Conservation (phyloP, 352 stramenopile genomes). For the Phytophthora brassicae region DNA sequence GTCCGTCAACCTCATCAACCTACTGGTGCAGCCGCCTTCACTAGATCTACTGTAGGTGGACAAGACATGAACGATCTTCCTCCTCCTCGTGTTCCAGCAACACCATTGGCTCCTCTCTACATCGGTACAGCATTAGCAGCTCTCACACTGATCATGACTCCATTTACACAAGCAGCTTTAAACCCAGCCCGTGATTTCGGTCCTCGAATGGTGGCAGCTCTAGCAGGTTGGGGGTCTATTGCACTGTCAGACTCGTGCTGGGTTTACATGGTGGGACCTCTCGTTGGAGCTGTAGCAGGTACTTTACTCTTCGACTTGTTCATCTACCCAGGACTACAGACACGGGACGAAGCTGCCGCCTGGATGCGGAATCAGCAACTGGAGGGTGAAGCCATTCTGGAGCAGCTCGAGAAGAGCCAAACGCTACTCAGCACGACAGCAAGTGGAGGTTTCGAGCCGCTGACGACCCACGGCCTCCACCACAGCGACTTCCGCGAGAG, state of each 20-base stretch:
- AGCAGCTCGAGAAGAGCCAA: slow-evolving; percentile 37
- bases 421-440: slow-evolving; percentile 24
- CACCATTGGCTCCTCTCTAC: slow-evolving; percentile 39
- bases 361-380: slow-evolving; percentile 36
- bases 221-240: slow-evolving; percentile 57
- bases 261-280: slow-evolving; percentile 67
- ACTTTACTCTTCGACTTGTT: slow-evolving; percentile 56
- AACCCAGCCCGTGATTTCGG: slow-evolving; percentile 84
- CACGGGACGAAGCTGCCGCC: slow-evolving; percentile 23
- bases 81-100: slow-evolving; percentile 11
- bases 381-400: slow-evolving; percentile 33
- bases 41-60: neutral
- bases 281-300: slow-evolving; percentile 54
- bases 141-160: slow-evolving; percentile 55
- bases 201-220: slow-evolving; percentile 55
- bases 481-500: slow-evolving; percentile 42
- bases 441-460: slow-evolving; percentile 16
- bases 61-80: slow-evolving; percentile 12
- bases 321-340: slow-evolving; percentile 32
- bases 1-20: slow-evolving; percentile 38
- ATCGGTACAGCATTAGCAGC: slow-evolving; percentile 53
- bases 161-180: slow-evolving; percentile 69
- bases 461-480: slow-evolving; percentile 22
- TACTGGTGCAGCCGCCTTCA: slow-evolving; percentile 23
- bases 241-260: slow-evolving; percentile 49